Evolutionary conservation across 73 alveolate species (phyloP), one percentile per base, ranked within the genome.

Genomic region (Paramecium bursaria): DNA sequence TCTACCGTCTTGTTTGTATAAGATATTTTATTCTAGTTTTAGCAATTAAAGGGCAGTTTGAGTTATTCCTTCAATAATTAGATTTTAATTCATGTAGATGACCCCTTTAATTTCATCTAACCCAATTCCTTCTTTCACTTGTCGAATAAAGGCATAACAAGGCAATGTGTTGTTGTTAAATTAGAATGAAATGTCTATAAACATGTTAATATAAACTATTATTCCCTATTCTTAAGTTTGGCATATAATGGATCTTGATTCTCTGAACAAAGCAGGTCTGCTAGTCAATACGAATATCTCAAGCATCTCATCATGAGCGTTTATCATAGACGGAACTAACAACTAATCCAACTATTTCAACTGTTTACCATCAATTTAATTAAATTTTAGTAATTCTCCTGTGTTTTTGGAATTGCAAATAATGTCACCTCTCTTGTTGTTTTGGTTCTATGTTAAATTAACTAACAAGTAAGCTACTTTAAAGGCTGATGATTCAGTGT

Each of bases 271-370:
- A 42, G 22, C 44, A 10, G 82, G 82, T 39, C 82, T 31, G 22
- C 44, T 67, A n/a, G 82, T 67, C n/a, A 67, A 14, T n/a, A 67
- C 82, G 44, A 67, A 67, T 47, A 67, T 67, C 19, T 67, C 82
- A 19, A 67, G 21, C 82, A 31, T 35, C 13, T 67, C 82, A 67
- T 67, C 82, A 67, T 67, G 82, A 13, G 82, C 46, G 17, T 27
- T 31, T 19, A 67, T 42, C 4, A 67, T 2, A 35, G 60, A 39
- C 2, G 82, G 82, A 67, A 39, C 33, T 10, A 53, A 67, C 0
- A 67, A 57, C 44, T 67, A 11, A 67, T 67, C 82, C 19, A 67
- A 33, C 0, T 26, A 31, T 67, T 42, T 67, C 6, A 67, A 35
- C 44, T 67, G n/a, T 67, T 47, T n/a, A 42, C 33, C 33, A 15